Evolutionary conservation across 768 basidiomycete species (phyloP).

Genomic region (Leccinum rimulosum): DNA sequence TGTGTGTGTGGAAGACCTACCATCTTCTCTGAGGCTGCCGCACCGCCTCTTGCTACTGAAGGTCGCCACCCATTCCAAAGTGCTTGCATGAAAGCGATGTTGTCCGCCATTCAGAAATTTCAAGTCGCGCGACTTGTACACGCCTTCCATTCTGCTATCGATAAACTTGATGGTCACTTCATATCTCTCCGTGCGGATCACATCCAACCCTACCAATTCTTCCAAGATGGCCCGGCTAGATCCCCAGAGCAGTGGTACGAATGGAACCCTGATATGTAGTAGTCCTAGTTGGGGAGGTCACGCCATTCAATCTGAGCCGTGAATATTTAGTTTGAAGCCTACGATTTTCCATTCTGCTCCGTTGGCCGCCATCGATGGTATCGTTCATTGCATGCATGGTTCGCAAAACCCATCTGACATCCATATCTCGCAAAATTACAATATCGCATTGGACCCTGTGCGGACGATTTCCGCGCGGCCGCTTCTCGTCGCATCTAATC

Average conservation of each 20-base stretch:
- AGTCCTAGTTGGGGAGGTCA: conserved; percentile 8
- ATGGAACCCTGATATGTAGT: not conserved
- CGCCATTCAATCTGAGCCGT: not conserved
- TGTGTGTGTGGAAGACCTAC: not conserved
- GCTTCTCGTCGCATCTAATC: conserved; percentile 3
- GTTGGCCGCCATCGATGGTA: not conserved
- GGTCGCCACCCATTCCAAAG: not conserved
- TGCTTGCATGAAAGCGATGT: conserved; percentile 12
- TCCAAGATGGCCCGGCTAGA: not conserved
- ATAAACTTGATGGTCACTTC: not conserved
- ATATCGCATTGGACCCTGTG: conserved; percentile 21
- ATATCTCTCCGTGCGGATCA: conserved; percentile 23
- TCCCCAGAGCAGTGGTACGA: not conserved
- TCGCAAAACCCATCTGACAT: conserved; percentile 4
- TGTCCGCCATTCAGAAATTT: not conserved
- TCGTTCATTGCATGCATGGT: not conserved
- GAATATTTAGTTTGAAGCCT: not conserved
- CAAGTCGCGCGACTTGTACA: conserved; percentile 10
- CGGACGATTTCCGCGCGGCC: conserved; percentile 21
- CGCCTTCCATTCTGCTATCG: conserved; percentile 21
- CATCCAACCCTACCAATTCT: conserved; percentile 5
- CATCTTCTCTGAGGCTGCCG: not conserved
- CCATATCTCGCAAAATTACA: conserved; percentile 16
- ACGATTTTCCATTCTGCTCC: conserved; percentile 6
- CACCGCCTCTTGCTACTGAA: not conserved